These are phyloP conservation scores for Taphrina flavorubra DNA, from an alignment of 1,139 yeast species.

Conservation along the genomic window DNA sequence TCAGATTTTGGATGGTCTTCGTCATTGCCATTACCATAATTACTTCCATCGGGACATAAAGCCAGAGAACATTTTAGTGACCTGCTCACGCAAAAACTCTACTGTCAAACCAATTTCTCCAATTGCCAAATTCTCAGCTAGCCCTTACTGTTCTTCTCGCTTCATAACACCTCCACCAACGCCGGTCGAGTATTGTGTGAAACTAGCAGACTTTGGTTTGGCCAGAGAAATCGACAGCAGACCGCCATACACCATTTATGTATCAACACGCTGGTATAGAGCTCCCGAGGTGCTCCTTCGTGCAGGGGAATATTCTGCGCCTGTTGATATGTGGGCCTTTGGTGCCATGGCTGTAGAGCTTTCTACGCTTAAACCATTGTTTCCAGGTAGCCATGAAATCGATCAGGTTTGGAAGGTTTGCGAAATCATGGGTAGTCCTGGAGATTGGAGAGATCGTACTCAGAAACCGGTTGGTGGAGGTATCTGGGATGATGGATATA, in stretches of 20 bases:
- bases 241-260: slow-evolving; percentile 70
- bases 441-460: slow-evolving; percentile 50
- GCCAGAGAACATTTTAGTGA: slow-evolving; percentile 83
- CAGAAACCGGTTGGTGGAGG: slow-evolving; percentile 71
- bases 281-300: slow-evolving; percentile 88
- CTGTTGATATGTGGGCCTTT: slow-evolving; percentile 94
- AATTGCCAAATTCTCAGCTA: neutral
- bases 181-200: slow-evolving; percentile 56
- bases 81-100: slow-evolving; percentile 24
- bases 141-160: neutral
- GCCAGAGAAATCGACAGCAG: slow-evolving; percentile 67
- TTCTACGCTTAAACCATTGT: slow-evolving; percentile 74
- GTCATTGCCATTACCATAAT: slow-evolving; percentile 76
- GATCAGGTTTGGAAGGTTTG: slow-evolving; percentile 77
- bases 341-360: slow-evolving; percentile 85
- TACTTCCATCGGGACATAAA: slow-evolving; percentile 91
- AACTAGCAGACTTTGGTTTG: slow-evolving; percentile 90
- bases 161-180: slow-evolving; percentile 50
- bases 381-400: slow-evolving; percentile 79
- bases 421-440: slow-evolving; percentile 74
- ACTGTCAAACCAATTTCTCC: neutral
- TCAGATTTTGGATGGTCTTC: slow-evolving; percentile 75
- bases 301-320: slow-evolving; percentile 67
- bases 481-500: slow-evolving; percentile 78
- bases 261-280: slow-evolving; percentile 95